A percentile compares a stretch with the other conserved stretches of the same genome.
Evolutionary conservation across 257 asterid species (phyloP).

Genomic region (Nicotiana tomentosiformis): DNA sequence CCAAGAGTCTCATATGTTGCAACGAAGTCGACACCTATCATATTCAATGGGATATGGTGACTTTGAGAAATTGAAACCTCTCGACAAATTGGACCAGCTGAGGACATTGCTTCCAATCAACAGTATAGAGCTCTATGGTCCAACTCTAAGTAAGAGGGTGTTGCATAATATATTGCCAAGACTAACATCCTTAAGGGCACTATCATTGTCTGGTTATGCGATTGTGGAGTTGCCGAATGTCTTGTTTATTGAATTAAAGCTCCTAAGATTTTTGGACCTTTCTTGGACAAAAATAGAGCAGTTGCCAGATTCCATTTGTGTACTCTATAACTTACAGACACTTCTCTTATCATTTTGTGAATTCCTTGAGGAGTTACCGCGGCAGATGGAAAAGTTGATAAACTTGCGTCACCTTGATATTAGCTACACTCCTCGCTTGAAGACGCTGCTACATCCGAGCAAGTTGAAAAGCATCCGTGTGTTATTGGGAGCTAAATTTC

Average conservation of each 20-base stretch:
- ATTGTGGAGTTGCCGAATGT: background rate
- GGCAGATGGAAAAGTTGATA: background rate
- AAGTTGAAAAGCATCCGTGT: background rate
- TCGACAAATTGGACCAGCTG: background rate
- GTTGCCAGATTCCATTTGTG: background rate
- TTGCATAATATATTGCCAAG: background rate
- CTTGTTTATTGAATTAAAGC: background rate
- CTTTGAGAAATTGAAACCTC: background rate
- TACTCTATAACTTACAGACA: constrained; percentile 1
- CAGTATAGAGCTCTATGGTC: too few species aligned
- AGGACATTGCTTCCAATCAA: constrained; percentile 5
- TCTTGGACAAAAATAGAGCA: accelerated
- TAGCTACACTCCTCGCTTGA: background rate
- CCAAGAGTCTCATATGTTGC: too few species aligned
- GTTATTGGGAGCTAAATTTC: background rate
- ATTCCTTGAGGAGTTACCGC: background rate
- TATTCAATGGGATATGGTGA: background rate
- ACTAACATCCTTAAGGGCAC: background rate
- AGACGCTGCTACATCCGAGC: background rate
- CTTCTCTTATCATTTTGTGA: background rate
- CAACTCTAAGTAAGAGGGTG: background rate
- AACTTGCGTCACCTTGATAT: constrained; percentile 4
- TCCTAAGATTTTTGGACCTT: background rate
- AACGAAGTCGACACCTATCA: background rate
- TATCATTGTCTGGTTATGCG: background rate